phyloP scores from a whole-genome alignment of 192 early-diverging fungal genomes.

The Dissophora ornata region DNA sequence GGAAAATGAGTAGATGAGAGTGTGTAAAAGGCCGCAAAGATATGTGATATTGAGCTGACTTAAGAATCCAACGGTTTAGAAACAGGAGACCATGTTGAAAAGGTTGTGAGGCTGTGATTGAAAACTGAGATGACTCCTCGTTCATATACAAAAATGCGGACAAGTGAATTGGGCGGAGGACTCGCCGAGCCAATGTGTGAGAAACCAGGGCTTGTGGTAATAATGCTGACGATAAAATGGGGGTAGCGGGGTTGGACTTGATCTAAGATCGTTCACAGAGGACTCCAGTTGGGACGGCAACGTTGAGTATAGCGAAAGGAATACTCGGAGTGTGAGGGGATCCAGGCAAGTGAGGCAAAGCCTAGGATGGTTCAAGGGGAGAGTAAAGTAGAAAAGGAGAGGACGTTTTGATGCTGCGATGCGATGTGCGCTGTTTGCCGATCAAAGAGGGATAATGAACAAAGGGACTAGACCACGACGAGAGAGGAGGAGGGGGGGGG shows the following conservation, averaged over 20 bases:
- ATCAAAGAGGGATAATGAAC: not conserved
- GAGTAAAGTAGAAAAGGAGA: not conserved
- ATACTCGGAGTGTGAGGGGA: too few species aligned
- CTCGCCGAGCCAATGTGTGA: too few species aligned
- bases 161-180: too few species aligned
- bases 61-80: not conserved
- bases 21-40: not conserved
- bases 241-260: too few species aligned
- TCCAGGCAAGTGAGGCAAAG: not conserved
- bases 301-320: too few species aligned
- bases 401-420: too few species aligned
- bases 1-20: not conserved
- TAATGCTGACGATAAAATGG: too few species aligned
- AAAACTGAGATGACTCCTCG: not conserved
- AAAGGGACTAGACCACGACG: not conserved
- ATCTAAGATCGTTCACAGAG: too few species aligned
- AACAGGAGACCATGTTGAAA: conserved; percentile 1
- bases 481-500: not conserved
- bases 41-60: not conserved
- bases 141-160: not conserved
- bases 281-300: too few species aligned
- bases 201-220: too few species aligned
- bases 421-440: not conserved
- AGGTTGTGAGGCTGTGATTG: not conserved
- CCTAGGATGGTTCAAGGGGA: not conserved